Percentiles rank a stretch among this genome's conserved stretches.
These are phyloP conservation scores for Ascocoryne sarcoides DNA, from an alignment of 2,329 filamentous ascomycete genomes.

Conservation along the genomic window DNA sequence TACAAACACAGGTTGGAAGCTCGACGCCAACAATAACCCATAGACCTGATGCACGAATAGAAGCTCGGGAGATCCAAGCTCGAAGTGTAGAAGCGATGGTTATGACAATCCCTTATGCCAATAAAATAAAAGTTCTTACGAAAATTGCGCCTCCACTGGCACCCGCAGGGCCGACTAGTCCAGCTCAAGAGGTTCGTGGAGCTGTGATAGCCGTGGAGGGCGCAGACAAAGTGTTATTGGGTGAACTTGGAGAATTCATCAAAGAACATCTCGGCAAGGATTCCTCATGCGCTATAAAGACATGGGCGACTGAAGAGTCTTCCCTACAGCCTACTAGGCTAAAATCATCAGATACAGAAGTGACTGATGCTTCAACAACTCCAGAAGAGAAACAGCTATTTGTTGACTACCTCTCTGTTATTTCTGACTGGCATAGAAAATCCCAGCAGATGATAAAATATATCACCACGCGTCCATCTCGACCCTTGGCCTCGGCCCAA, in stretches of 20 bases:
- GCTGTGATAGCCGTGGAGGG: constrained; percentile 80
- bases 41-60: constrained; percentile 24
- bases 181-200: constrained; percentile 48
- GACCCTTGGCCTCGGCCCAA: constrained; percentile 5
- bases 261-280: constrained; percentile 28
- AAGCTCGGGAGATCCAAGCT: constrained; percentile 30
- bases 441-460: constrained; percentile 60
- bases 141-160: constrained; percentile 64
- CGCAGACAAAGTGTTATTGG: constrained; percentile 42
- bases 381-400: constrained; percentile 32
- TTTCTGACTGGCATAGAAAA: constrained; percentile 66
- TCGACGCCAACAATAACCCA: constrained; percentile 31
- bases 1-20: constrained; percentile 29
- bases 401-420: constrained; percentile 55
- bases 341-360: constrained; percentile 11
- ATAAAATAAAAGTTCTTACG: constrained; percentile 68
- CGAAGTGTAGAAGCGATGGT: constrained; percentile 58
- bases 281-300: constrained; percentile 20
- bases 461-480: constrained; percentile 33
- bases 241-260: constrained; percentile 54
- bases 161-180: constrained; percentile 28
- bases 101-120: constrained; percentile 63
- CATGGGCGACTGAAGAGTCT: constrained; percentile 15
- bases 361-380: constrained; percentile 7
- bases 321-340: background rate